Evolutionary conservation across 768 basidiomycete genomes (phyloP), one percentile per base, ranked within the genome.

Genomic region (Daedaleopsis sinensis): DNA sequence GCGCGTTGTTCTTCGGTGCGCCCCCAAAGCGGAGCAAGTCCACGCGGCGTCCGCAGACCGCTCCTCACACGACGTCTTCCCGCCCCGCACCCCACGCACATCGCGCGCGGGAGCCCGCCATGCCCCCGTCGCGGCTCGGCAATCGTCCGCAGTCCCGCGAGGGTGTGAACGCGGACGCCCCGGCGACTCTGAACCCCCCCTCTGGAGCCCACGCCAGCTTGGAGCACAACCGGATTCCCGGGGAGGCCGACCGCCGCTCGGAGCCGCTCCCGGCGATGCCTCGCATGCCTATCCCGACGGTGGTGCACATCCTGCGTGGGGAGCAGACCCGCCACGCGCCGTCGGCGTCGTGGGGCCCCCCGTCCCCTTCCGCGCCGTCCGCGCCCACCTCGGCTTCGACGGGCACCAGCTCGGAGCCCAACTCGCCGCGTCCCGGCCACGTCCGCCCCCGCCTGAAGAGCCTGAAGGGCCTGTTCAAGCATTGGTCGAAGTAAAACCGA

Each of bases 381-480:
- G 53, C 37, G 1, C 39, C 39, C 13, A 42, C 35, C 36, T 39
- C 27, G 13, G 42, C 24, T 2, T 6, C 39, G 5, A 42, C 35
- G 13, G 57, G 36, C 10, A n/a, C 62, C 21, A 49, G 38, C 50
- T 64, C 62, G 8, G 58, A 56, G 23, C 58, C 58, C 49, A 64
- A 56, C 58, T 56, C 62, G 3, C 58, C 62, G 2, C 47, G 57
- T 7, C 62, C n/a, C 5, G 55, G 47, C 27, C 35, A 38, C 23
- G 27, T 21, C 9, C 58, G 62, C 6, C 62, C 58, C 23, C 49
- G 62, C 18, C 62, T 64, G 23, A 64, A 56, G 50, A 56, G 54
- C 7, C 51, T 64, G 49, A 64, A 59, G 43, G 55, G 58, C 23
- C 44, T 64, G 36, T 59, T 64, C 62, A 64, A 64, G 58, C 62